Evolutionary conservation across 2,329 filamentous ascomycete species (phyloP), one percentile per base, ranked within the genome.

Genomic region (Chaetothyriales sp.): DNA sequence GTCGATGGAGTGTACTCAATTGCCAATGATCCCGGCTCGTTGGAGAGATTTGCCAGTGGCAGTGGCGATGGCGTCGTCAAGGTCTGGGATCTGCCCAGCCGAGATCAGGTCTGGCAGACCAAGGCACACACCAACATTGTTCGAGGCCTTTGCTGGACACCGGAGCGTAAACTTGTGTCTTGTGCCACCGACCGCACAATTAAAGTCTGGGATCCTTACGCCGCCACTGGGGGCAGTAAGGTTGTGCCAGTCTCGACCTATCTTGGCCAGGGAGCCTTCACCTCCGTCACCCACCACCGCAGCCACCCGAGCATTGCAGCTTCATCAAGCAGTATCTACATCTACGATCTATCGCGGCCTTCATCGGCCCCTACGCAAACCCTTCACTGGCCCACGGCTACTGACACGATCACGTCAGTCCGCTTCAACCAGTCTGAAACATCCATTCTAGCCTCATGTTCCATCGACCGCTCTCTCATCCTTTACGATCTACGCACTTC

Each of bases 371-470:
- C 88, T 0, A 82, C 85, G 5, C 86, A 95, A 66, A 83, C 84
- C 20, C 75, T 95, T 12, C 77, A 80, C 55, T 95, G 89, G 87
- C 90, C 90, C 3, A 92, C 84, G 4, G 80, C 83, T 8, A 82
- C 86, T 52, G 92, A 95, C 66, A 96, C 92, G 3, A 92, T 96
- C 67, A 94, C 80, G 44, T 77, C 84, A 10, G 78, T 95, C 52
- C 77, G 85, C 43, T 94, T 96, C 72, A 98, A 96, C 70, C 84
- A 93, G 64, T 84, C 86, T 39, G 92, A 98, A 71, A 95, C 90
- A 0, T 93, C 86, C 0, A 79, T 98, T 44, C 73, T 98, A 26
- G 92, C 82, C 6, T 92, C 87, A 0, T 83, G 84, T 54, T 87
- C 85, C 36, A 85, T 82, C 8, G 92, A 98, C 64, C 80, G 90